phyloP scores from a whole-genome alignment of 352 stramenopile genomes.

The Poterioochromonas sp. region DNA sequence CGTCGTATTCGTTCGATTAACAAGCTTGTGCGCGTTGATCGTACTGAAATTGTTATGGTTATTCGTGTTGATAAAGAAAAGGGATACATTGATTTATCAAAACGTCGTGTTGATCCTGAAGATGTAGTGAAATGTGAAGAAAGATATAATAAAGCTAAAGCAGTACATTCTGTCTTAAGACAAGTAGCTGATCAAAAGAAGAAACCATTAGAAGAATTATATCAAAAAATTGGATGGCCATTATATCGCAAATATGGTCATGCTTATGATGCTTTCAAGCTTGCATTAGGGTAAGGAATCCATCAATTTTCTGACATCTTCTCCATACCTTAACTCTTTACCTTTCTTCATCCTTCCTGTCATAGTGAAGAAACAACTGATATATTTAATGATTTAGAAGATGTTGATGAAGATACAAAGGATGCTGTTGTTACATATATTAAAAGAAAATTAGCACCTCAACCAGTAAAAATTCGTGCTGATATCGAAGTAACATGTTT shows the following conservation, averaged over 20 bases:
- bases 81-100: constrained; percentile 99
- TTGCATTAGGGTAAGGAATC: constrained; percentile 57
- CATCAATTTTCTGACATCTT: neutral
- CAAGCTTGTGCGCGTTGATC: constrained; percentile 98
- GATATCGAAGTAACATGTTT: constrained; percentile 99
- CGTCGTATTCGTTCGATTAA: constrained; percentile 99
- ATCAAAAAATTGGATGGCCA: constrained; percentile 90
- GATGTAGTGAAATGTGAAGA: constrained; percentile 98
- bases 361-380: constrained; percentile 32
- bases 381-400: constrained; percentile 82
- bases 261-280: constrained; percentile 98
- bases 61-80: constrained; percentile 99
- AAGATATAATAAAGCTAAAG: constrained; percentile 99
- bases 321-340: constrained; percentile 23
- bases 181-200: constrained; percentile 64
- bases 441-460: constrained; percentile 84
- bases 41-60: constrained; percentile 99
- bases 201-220: constrained; percentile 66
- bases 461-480: constrained; percentile 97
- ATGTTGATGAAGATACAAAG: constrained; percentile 61
- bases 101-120: constrained; percentile 95
- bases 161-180: constrained; percentile 87
- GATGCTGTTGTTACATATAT: constrained; percentile 90
- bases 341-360: neutral
- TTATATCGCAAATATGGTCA: constrained; percentile 98